Evolutionary conservation across 2,329 filamentous ascomycete genomes (phyloP).

Genomic region (Talaromyces sp.): DNA sequence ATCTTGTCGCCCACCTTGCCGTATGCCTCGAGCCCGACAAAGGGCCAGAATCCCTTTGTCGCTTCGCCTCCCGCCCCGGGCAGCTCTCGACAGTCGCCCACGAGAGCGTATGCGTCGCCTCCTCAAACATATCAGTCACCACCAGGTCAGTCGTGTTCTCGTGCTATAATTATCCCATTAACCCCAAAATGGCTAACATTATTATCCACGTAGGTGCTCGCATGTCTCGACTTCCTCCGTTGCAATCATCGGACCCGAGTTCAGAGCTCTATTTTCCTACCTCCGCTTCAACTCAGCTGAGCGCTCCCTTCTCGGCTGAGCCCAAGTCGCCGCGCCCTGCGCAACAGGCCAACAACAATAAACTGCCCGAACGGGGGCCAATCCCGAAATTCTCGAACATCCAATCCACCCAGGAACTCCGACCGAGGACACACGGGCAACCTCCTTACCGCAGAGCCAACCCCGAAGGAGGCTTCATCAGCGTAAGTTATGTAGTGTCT

Average conservation of each 20-base stretch:
- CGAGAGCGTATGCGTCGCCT: slow-evolving; percentile 57
- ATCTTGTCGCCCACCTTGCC: slow-evolving; percentile 73
- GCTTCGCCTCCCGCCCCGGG: slow-evolving; percentile 49
- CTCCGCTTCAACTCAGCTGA: slow-evolving; percentile 65
- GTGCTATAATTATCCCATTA: neutral
- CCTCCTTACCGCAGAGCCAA: slow-evolving; percentile 89
- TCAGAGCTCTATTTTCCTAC: slow-evolving; percentile 67
- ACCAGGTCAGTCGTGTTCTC: slow-evolving; percentile 42
- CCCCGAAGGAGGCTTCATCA: slow-evolving; percentile 96
- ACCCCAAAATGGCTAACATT: neutral
- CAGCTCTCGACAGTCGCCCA: slow-evolving; percentile 67
- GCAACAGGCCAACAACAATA: slow-evolving; percentile 43
- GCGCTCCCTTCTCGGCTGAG: slow-evolving; percentile 58
- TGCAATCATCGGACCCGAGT: slow-evolving; percentile 63
- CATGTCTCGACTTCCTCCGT: slow-evolving; percentile 67
- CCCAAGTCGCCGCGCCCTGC: slow-evolving; percentile 44
- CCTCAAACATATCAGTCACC: slow-evolving; percentile 56
- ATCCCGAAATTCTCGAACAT: slow-evolving; percentile 86
- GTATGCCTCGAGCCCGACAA: slow-evolving; percentile 63
- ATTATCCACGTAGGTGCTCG: slow-evolving; percentile 27
- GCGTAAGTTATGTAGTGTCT: slow-evolving; percentile 54
- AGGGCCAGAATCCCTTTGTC: slow-evolving; percentile 43
- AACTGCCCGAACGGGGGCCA: slow-evolving; percentile 51
- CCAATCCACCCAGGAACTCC: slow-evolving; percentile 65
- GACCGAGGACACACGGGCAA: slow-evolving; percentile 78